phyloP scores from a whole-genome alignment of 306 rosid species.

The Canavalia gladiata region DNA sequence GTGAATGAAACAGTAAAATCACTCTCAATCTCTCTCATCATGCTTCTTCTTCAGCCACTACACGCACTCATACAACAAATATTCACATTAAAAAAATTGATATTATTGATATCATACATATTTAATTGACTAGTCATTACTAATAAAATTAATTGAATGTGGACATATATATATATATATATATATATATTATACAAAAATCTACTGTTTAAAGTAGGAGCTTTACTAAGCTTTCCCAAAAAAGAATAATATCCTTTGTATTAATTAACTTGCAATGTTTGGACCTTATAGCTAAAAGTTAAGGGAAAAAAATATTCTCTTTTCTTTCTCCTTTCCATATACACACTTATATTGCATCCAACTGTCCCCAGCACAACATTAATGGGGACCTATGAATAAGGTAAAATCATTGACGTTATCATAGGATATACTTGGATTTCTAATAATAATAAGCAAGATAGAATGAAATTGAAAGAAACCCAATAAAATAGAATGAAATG shows the following conservation, averaged over 20 bases:
- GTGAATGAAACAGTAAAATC: not conserved
- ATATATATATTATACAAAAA: not conserved
- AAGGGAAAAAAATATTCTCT: not conserved
- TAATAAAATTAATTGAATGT: not conserved
- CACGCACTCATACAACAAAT: not conserved
- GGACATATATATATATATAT: not conserved
- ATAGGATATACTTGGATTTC: too few relatives aligned
- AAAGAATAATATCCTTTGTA: not conserved
- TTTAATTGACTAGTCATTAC: not conserved
- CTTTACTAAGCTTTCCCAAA: not conserved
- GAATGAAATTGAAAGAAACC: too few relatives aligned
- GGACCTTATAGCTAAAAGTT: not conserved
- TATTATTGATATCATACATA: not conserved
- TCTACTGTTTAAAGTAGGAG: not conserved
- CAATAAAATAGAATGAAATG: too few relatives aligned
- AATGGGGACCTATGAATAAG: not conserved
- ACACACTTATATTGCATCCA: not conserved
- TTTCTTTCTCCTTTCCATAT: not conserved
- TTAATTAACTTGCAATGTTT: not conserved
- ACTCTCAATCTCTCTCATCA: not conserved
- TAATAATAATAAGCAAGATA: too few relatives aligned
- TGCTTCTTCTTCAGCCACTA: not conserved
- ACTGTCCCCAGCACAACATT: conserved; percentile 12
- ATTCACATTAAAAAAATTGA: not conserved
- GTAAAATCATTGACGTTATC: not conserved